These are phyloP conservation scores for Salix purpurea DNA, from an alignment of 345 rosid genomes.

Conservation along the genomic window DNA sequence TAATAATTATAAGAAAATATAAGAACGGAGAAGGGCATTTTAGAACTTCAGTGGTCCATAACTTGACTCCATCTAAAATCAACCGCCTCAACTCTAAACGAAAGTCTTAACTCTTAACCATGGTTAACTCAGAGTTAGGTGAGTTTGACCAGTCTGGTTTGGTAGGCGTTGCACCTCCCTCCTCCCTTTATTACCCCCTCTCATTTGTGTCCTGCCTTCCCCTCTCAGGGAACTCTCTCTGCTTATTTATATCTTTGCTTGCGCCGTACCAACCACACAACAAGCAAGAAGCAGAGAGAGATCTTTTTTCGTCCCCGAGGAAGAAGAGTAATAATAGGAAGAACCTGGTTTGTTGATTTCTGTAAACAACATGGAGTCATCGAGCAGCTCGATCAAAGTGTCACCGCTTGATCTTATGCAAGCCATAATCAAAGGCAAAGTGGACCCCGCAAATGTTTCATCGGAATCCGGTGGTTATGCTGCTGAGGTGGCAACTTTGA, in stretches of 20 bases:
- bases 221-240: neutral
- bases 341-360: neutral
- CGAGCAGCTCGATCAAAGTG: conserved; percentile 33
- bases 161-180: conserved; percentile 6
- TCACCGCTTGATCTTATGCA: conserved; percentile 79
- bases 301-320: neutral
- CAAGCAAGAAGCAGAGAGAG: neutral
- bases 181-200: neutral
- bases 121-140: conserved; percentile 24
- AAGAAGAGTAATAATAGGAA: neutral
- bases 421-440: conserved; percentile 69
- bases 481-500: conserved; percentile 41
- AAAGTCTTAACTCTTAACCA: conserved; percentile 20
- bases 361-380: conserved; percentile 6
- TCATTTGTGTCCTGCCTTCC: neutral
- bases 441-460: conserved; percentile 64
- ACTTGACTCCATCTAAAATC: neutral
- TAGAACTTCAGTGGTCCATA: neutral
- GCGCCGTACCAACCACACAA: neutral
- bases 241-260: neutral
- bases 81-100: neutral
- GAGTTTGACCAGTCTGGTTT: conserved; percentile 28
- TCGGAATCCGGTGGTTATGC: conserved; percentile 20
- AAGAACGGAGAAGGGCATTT: neutral
- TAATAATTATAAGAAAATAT: neutral